Conservation (phyloP, 495 filamentous ascomycete species). For the Daldinia childiae region DNA sequence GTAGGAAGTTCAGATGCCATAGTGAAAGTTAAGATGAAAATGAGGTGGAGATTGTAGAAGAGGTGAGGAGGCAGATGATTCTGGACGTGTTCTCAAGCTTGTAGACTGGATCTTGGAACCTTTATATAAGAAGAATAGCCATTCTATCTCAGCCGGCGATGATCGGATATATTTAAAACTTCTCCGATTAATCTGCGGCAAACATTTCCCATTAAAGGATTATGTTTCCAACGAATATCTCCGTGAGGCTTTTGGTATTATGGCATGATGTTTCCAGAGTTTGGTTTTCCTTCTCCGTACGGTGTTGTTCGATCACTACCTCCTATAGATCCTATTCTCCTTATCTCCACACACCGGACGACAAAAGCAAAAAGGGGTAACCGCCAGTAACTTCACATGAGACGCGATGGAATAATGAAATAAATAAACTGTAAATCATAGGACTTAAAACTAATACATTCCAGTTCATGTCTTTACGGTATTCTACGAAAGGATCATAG, state of each 20-base stretch:
- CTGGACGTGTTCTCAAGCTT: not conserved
- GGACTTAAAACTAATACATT: no score
- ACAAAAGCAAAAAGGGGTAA: not conserved
- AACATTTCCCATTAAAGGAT: not conserved
- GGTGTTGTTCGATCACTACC: not conserved
- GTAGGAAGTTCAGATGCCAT: slow-evolving; percentile 41
- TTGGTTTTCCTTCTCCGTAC: not conserved
- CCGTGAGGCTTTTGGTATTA: not conserved
- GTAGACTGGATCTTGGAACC: not conserved
- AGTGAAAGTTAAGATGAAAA: not conserved
- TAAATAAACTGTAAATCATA: no score
- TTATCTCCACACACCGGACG: not conserved
- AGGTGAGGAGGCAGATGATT: not conserved
- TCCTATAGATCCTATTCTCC: not conserved
- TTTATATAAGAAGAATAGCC: slow-evolving; percentile 1
- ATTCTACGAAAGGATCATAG: no score
- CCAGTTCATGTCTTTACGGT: no score
- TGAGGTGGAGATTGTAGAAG: not conserved
- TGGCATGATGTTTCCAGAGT: not conserved
- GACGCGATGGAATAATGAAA: no score
- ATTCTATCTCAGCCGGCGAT: slow-evolving; percentile 8
- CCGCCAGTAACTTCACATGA: no score
- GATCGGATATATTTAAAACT: slow-evolving; percentile 19
- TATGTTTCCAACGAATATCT: not conserved
- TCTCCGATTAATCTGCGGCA: not conserved